Conservation (phyloP, 345 rosid genomes). For the Rhizophora mangle region DNA sequence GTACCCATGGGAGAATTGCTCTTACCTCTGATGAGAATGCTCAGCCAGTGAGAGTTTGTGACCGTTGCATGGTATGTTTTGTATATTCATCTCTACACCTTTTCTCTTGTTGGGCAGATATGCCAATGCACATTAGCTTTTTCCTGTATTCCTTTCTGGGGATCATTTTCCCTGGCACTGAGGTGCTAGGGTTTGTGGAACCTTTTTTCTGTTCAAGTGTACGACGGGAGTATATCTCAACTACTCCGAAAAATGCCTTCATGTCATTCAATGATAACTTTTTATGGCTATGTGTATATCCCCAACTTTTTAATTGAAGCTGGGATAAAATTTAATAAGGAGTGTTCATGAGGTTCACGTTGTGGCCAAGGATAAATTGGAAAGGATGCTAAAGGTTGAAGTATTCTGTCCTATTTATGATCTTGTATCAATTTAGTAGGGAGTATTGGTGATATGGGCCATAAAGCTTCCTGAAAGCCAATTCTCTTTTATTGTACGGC, state of each 20-base stretch:
- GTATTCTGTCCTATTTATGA: background rate
- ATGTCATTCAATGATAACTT: too few relatives aligned
- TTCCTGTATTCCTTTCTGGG: background rate
- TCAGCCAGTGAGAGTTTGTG: slow-evolving; percentile 93
- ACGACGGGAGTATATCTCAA: too few relatives aligned
- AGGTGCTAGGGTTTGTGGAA: too few relatives aligned
- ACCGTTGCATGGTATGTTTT: slow-evolving; percentile 74
- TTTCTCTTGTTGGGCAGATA: background rate
- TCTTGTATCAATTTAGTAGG: too few relatives aligned
- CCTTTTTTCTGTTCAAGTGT: too few relatives aligned
- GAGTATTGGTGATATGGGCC: background rate
- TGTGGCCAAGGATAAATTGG: background rate
- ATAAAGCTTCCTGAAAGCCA: background rate
- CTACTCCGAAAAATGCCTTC: too few relatives aligned
- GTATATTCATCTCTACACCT: slow-evolving; percentile 11
- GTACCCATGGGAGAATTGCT: slow-evolving; percentile 89
- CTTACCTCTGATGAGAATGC: slow-evolving; percentile 95
- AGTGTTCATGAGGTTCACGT: background rate
- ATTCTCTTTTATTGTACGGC: background rate
- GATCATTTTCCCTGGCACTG: background rate
- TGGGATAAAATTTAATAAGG: background rate
- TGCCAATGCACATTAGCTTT: background rate
- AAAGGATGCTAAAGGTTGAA: background rate
- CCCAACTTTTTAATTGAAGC: too few relatives aligned
- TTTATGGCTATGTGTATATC: too few relatives aligned